A percentile compares a stretch with the other conserved stretches of the same genome.
phyloP scores from a whole-genome alignment of 176 grass and related monocot species.

The Secale cereale region DNA sequence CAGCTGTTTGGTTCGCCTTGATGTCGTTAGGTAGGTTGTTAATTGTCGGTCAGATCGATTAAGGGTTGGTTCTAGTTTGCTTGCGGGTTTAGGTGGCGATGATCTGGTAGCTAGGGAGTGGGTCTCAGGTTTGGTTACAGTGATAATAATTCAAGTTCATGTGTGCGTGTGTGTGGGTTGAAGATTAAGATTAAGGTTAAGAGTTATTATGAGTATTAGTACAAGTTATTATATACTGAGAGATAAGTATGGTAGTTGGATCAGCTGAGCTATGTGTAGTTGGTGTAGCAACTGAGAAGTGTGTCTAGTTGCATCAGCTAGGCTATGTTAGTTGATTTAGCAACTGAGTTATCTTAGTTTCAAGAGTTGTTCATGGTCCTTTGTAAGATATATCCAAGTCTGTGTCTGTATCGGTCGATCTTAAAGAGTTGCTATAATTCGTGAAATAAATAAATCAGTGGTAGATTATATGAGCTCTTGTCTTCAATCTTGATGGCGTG shows the following conservation, averaged over 20 bases:
- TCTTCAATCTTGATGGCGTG: not conserved
- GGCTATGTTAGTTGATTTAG: not conserved
- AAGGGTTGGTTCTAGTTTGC: not conserved
- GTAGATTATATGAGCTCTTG: not conserved
- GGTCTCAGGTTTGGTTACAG: not conserved
- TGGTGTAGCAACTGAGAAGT: not conserved
- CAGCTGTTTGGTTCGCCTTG: slow-evolving; percentile 14
- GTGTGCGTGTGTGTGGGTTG: not conserved
- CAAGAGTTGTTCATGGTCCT: not conserved
- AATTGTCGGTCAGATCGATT: not conserved
- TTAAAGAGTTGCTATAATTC: no score
- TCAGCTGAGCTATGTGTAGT: not conserved
- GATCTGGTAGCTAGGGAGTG: not conserved
- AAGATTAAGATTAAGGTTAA: not conserved
- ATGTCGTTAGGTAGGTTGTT: not conserved
- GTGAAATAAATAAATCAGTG: not conserved
- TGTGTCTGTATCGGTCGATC: not conserved
- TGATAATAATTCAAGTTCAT: slow-evolving; percentile 26
- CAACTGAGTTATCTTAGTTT: not conserved
- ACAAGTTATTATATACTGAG: not conserved
- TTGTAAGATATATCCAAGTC: not conserved
- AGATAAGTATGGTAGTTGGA: not conserved
- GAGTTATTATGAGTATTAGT: not conserved
- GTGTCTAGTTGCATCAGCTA: not conserved
- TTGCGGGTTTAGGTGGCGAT: not conserved